phyloP scores from a whole-genome alignment of 257 asterid species.

The Ligustrum vulgare region DNA sequence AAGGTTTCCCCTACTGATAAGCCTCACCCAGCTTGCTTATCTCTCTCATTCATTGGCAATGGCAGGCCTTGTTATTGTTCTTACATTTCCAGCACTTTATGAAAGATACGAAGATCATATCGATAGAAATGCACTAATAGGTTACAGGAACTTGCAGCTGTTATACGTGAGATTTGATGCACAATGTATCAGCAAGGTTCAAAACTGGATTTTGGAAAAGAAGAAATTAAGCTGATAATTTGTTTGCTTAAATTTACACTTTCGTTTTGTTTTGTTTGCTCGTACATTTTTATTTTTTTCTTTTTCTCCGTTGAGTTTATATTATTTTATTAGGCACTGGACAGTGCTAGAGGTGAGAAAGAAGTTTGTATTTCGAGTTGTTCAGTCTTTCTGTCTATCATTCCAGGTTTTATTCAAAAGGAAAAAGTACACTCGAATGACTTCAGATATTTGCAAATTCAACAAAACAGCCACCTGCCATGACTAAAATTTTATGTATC shows the following conservation, averaged over 20 bases:
- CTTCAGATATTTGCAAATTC: neutral
- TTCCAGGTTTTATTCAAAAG: neutral
- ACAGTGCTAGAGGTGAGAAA: constrained; percentile 1
- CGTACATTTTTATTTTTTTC: neutral
- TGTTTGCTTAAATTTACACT: neutral
- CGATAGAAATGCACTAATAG: constrained; percentile 36
- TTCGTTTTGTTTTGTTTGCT: constrained; percentile 13
- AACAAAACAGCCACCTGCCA: no score
- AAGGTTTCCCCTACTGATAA: neutral
- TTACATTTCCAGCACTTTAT: constrained; percentile 74
- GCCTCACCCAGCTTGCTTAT: neutral
- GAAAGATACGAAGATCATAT: constrained; percentile 62
- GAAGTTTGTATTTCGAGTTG: neutral
- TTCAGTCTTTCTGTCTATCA: no score
- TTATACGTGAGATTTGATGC: constrained; percentile 47
- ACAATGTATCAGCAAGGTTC: constrained; percentile 39
- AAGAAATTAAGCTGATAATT: constrained; percentile 54
- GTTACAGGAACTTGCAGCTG: constrained; percentile 41
- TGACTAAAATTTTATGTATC: neutral
- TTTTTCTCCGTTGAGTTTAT: neutral
- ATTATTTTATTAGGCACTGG: constrained; percentile 1
- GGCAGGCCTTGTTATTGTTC: constrained; percentile 61
- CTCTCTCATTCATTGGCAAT: constrained; percentile 17
- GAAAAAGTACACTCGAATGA: neutral
- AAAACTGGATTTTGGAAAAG: constrained; percentile 53